phyloP scores from a whole-genome alignment of 2,329 filamentous ascomycete genomes.

The Periconia digitata region DNA sequence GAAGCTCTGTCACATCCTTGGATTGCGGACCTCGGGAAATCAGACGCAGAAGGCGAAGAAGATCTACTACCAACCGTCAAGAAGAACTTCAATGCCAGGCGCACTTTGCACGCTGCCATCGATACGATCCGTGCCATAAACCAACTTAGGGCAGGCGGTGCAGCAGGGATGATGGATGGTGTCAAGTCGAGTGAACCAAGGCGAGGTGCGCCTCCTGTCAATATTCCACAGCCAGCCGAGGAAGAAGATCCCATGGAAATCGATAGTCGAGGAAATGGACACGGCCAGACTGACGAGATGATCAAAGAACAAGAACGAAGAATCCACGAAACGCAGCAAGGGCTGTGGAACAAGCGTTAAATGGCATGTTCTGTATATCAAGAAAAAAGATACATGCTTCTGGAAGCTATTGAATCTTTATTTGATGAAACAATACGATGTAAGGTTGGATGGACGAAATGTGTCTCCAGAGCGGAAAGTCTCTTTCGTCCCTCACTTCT shows the following conservation, averaged over 20 bases:
- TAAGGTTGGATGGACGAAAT: too few relatives aligned
- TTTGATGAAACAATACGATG: too few relatives aligned
- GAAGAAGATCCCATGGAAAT: constrained; percentile 53
- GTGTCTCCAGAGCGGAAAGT: too few relatives aligned
- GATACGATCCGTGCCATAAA: constrained; percentile 70
- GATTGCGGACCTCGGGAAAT: constrained; percentile 60
- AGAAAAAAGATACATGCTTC: too few relatives aligned
- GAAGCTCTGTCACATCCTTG: constrained; percentile 68
- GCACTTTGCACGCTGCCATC: constrained; percentile 67
- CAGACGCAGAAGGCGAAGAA: constrained; percentile 42
- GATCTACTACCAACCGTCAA: constrained; percentile 67
- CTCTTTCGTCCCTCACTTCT: too few relatives aligned
- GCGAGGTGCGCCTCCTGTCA: constrained; percentile 33
- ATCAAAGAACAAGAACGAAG: constrained; percentile 62
- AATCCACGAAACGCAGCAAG: constrained; percentile 61
- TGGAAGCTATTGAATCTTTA: too few relatives aligned
- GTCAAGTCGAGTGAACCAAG: constrained; percentile 58
- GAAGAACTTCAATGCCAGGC: constrained; percentile 70
- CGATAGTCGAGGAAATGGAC: constrained; percentile 60
- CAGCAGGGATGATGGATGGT: constrained; percentile 63
- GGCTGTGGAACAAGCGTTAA: constrained; percentile 52
- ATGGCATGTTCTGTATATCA: too few relatives aligned
- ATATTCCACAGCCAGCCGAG: constrained; percentile 38
- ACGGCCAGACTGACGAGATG: constrained; percentile 64
- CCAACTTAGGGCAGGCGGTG: constrained; percentile 63